These are phyloP conservation scores for Peterozyma toletana DNA, from an alignment of 805 yeast species.

Conservation along the genomic window DNA sequence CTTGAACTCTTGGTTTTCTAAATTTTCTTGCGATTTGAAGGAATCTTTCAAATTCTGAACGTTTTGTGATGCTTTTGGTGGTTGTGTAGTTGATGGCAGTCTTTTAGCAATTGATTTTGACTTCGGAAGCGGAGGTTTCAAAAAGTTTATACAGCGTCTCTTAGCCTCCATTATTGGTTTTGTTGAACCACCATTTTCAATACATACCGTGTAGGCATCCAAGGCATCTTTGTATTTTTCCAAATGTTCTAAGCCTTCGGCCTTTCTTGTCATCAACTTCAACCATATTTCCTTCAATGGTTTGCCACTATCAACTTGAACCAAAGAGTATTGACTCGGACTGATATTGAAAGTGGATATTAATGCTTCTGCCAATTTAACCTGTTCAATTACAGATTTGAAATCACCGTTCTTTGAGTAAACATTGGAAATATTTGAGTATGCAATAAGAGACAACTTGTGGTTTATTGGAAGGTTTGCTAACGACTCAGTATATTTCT, in stretches of 20 bases:
- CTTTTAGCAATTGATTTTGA: constrained; percentile 15
- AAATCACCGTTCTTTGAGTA: constrained; percentile 66
- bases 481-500: constrained; percentile 44
- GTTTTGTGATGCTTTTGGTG: constrained; percentile 36
- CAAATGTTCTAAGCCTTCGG: constrained; percentile 76
- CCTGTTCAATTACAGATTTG: constrained; percentile 36
- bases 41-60: constrained; percentile 29
- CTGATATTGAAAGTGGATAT: constrained; percentile 25
- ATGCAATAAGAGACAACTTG: constrained; percentile 55
- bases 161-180: constrained; percentile 71
- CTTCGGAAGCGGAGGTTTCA: constrained; percentile 41
- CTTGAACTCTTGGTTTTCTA: constrained; percentile 50
- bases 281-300: constrained; percentile 63
- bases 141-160: constrained; percentile 62
- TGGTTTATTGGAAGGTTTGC: constrained; percentile 54
- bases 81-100: constrained; percentile 4
- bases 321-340: constrained; percentile 18
- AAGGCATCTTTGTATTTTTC: constrained; percentile 68
- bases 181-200: constrained; percentile 62
- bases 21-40: not conserved
- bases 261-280: constrained; percentile 62
- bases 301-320: constrained; percentile 41
- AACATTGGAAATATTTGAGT: constrained; percentile 70
- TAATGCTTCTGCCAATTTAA: constrained; percentile 39
- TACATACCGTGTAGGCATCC: constrained; percentile 48